Evolutionary conservation across 352 stramenopile species (phyloP).

Genomic region (Thalassiosira ordinaria): DNA sequence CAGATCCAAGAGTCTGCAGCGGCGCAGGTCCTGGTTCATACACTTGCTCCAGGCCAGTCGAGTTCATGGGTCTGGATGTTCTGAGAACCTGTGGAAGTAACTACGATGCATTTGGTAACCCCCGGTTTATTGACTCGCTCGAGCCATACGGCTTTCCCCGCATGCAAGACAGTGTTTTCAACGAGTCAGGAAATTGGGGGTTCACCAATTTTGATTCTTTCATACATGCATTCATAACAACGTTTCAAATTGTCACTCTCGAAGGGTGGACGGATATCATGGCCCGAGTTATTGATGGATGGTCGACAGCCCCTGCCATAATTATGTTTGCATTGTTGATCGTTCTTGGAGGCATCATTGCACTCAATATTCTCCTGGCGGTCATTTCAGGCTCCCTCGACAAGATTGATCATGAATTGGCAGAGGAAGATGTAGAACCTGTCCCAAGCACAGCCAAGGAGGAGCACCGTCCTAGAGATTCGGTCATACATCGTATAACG

Average conservation of each 20-base stretch:
- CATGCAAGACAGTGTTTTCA: conserved; percentile 77
- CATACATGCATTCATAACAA: conserved; percentile 89
- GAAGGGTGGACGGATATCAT: conserved; percentile 94
- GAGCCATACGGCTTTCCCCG: conserved; percentile 55
- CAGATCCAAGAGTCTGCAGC: conserved; percentile 87
- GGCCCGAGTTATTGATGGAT: conserved; percentile 87
- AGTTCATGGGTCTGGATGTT: conserved; percentile 21
- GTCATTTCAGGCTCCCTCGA: conserved; percentile 56
- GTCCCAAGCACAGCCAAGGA: conserved; percentile 1
- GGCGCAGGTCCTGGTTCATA: conserved; percentile 36
- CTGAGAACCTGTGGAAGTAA: conserved; percentile 56
- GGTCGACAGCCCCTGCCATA: conserved; percentile 65
- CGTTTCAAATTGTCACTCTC: conserved; percentile 93
- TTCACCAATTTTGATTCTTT: conserved; percentile 95
- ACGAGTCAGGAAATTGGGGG: conserved; percentile 87
- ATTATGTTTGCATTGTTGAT: conserved; percentile 60
- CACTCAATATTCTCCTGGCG: conserved; percentile 66
- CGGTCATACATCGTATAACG: neutral
- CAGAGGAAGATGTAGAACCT: conserved; percentile 23
- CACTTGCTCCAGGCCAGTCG: conserved; percentile 23
- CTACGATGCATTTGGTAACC: conserved; percentile 77
- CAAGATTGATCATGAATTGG: conserved; percentile 45
- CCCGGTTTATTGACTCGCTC: conserved; percentile 61
- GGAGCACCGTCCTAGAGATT: neutral
- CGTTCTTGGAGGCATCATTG: conserved; percentile 55